Evolutionary conservation across 768 basidiomycete species (phyloP), one percentile per base, ranked within the genome.

Genomic region (Tulasnella sp.): DNA sequence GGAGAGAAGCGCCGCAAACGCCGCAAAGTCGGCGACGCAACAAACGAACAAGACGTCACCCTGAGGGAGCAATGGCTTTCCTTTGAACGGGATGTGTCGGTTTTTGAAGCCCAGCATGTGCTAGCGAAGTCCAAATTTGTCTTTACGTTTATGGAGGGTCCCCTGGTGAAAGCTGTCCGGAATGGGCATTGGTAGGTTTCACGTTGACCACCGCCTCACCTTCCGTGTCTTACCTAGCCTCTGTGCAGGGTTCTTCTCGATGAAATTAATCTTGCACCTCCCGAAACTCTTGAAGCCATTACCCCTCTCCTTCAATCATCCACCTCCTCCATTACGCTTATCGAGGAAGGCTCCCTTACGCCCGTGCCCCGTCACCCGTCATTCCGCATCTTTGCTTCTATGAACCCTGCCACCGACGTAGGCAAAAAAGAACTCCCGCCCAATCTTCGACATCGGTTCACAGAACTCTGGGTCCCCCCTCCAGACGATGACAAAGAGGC

Each of bases 381-480:
- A 64, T 99, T 99, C 73, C 86, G 94, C 17, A 75, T 98, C 4
- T 98, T 98, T 65, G 92, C 92, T 3, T 99, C 96, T 68, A 99
- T 99, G 96, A 99, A 99, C 66, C 96, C 96, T 4, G 96, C 96
- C 0, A 99, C 93, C 3, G 96, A 99, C 64, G 86, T 97, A 12
- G 96, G 96, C 32, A 99, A 98, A 73, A 96, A 92, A 65, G 94
- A 98, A 65, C 81, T 99, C 0, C 89, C 91, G 15, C 83, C 87
- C 4, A 84, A 84, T 64, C 86, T 98, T 48, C 82, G 93, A 34
- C 79, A 84, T 8, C 81, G 86, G 29, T 98, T 99, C 71, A 96
- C 92, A 0, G 96, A 98, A 68, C 80, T 98, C 53, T 91, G 92
- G 66, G 93, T 97, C 0, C 81, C 86, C n/a, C 78, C 93, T 2